These are phyloP conservation scores for Aureobasidium sp. DNA, from an alignment of 2,329 filamentous ascomycete species.

Conservation along the genomic window DNA sequence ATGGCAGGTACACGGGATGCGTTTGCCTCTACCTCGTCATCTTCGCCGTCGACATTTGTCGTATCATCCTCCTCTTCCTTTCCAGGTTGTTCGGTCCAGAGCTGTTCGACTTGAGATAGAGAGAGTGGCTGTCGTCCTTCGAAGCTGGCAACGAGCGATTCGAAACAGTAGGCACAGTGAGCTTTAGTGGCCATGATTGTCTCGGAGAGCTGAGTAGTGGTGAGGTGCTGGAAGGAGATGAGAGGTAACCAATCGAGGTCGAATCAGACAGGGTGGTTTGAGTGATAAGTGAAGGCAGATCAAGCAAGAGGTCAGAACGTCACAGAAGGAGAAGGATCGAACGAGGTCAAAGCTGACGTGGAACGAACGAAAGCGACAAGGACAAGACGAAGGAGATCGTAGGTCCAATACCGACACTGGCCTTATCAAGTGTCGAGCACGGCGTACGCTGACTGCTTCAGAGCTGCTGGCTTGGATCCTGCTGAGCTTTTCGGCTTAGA, in stretches of 20 bases:
- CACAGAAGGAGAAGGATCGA: background rate
- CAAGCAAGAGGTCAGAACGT: slow-evolving; percentile 3
- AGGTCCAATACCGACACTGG: background rate
- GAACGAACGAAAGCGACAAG: background rate
- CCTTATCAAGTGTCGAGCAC: background rate
- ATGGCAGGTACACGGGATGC: slow-evolving; percentile 35
- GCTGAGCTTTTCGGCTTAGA: background rate
- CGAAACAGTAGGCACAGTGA: slow-evolving; percentile 93
- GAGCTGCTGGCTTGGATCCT: background rate
- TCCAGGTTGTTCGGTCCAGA: slow-evolving; percentile 50
- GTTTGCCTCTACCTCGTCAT: slow-evolving; percentile 7
- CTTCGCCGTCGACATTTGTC: slow-evolving; percentile 21
- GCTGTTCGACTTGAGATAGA: slow-evolving; percentile 62
- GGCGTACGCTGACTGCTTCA: background rate
- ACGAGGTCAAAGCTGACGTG: background rate
- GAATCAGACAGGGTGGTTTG: background rate
- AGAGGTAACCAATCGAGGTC: too few relatives aligned
- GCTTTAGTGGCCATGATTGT: slow-evolving; percentile 68
- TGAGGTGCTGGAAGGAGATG: background rate
- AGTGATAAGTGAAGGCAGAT: background rate
- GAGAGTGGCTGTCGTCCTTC: slow-evolving; percentile 60
- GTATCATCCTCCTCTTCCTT: slow-evolving; percentile 24
- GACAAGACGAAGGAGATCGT: background rate
- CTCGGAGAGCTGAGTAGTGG: background rate
- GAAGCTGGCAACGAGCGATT: slow-evolving; percentile 70